phyloP scores from a whole-genome alignment of 768 basidiomycete genomes.

The Agaricus subrufescens region DNA sequence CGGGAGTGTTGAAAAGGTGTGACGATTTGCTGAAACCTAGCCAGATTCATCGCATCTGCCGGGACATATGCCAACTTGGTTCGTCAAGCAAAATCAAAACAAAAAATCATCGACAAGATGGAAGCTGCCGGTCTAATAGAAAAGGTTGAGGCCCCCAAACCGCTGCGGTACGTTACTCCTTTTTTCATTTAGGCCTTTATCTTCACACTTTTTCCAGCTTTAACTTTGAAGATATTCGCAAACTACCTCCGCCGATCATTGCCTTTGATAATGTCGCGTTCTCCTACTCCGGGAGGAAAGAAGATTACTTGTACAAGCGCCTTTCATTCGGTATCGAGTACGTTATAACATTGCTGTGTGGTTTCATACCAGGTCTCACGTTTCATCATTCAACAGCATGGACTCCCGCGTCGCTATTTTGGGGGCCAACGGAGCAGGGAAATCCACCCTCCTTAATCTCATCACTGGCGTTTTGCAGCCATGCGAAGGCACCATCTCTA shows the following conservation, averaged over 20 bases:
- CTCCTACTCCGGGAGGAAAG: slow-evolving; percentile 86
- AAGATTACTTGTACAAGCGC: slow-evolving; percentile 83
- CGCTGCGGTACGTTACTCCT: slow-evolving; percentile 41
- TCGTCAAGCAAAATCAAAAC: slow-evolving; percentile 98
- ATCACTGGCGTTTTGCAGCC: slow-evolving; percentile 84
- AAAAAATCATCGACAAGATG: slow-evolving; percentile 99
- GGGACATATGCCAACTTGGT: slow-evolving; percentile 99
- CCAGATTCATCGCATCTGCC: slow-evolving; percentile 95
- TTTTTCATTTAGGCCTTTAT: not conserved
- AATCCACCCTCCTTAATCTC: slow-evolving; percentile 49
- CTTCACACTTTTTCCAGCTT: slow-evolving; percentile 37
- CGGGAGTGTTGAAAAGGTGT: not conserved
- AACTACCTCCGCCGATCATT: slow-evolving; percentile 94
- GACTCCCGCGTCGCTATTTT: slow-evolving; percentile 93
- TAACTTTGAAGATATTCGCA: slow-evolving; percentile 94
- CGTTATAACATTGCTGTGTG: slow-evolving; percentile 15
- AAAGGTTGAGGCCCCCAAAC: slow-evolving; percentile 72
- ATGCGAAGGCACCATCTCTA: slow-evolving; percentile 79
- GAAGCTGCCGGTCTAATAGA: slow-evolving; percentile 97
- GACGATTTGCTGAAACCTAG: slow-evolving; percentile 10
- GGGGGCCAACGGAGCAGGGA: slow-evolving; percentile 91
- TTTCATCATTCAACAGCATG: slow-evolving; percentile 54
- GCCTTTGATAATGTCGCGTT: slow-evolving; percentile 95
- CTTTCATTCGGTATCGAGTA: slow-evolving; percentile 98
- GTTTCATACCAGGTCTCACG: not conserved